phyloP scores from a whole-genome alignment of 257 asterid genomes.

The Nicotiana sylvestris region DNA sequence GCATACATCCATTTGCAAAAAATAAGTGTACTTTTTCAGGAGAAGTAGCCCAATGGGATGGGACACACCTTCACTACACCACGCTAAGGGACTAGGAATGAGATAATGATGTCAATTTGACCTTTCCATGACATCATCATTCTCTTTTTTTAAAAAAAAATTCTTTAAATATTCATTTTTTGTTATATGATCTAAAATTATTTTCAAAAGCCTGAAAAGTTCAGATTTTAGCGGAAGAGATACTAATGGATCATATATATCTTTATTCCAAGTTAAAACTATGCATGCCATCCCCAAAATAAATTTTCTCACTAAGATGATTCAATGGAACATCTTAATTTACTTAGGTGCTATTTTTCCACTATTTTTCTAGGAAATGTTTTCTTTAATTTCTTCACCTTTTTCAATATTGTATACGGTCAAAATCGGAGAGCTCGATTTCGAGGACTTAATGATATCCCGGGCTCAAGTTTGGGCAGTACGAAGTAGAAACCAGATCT shows the following conservation, averaged over 20 bases:
- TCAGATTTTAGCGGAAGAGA: background rate
- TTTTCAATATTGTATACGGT: too few relatives aligned
- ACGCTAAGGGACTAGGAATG: slow-evolving; percentile 31
- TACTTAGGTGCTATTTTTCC: background rate
- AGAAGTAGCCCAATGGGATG: slow-evolving; percentile 7
- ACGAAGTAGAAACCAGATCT: too few relatives aligned
- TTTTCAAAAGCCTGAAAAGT: background rate
- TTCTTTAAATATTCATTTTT: background rate
- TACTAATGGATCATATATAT: background rate
- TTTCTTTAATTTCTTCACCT: too few relatives aligned
- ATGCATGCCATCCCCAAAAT: background rate
- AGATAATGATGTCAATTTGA: slow-evolving; percentile 59
- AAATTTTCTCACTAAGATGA: background rate
- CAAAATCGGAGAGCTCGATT: too few relatives aligned
- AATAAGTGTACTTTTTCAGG: slow-evolving; percentile 2
- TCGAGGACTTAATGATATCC: too few relatives aligned
- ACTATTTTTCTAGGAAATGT: background rate
- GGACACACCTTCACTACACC: background rate
- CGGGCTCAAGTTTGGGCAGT: too few relatives aligned
- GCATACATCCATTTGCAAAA: slow-evolving; percentile 14
- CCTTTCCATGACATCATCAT: slow-evolving; percentile 52
- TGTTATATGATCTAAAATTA: background rate
- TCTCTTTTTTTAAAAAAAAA: background rate
- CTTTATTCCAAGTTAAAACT: background rate
- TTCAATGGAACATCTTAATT: background rate